Evolutionary conservation across 192 early-diverging fungal species (phyloP), one percentile per base, ranked within the genome.

Genomic region (Gaertneriomyces semiglobifer): DNA sequence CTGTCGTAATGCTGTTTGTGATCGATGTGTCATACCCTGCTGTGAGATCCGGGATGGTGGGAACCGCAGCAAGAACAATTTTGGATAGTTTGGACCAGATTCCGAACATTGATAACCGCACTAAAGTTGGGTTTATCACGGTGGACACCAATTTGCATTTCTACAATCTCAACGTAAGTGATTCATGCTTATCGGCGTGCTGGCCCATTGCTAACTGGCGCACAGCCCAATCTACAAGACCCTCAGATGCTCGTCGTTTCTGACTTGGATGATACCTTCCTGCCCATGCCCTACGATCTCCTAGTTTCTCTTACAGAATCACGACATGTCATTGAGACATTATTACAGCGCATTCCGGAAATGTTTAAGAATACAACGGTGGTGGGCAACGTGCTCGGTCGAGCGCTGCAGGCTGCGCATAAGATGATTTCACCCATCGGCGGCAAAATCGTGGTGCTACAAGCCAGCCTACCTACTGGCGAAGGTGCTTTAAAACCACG

Each of bases 241-340:
- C 94, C 96, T 18, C 93, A 96, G 73, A 93, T 97, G 91, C 76
- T 98, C 19, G 90, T 95, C 18, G 91, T 98, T 3, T 81, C 90
- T 4, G 96, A 98, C 71, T 65, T 94, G 10, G 94, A 97, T 18
- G 94, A 96, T 20, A 79, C 89, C 2, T 96, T 89, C 60, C 65
- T 98, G 62, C 96, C 96, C 7, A 81, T 88, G 57, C 96, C 96
- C 3, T 80, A 88, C 53, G 93, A 96, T 71, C 79, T 98, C 44
- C 84, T 98, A 10, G 92, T 94, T 8, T 90, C 92, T 50, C 76
- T 98, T 71, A 85, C 76, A 51, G 96, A 98, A 69, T 89, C 88
- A n/a, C 86, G 89, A 33, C 40, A 77, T 12, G 77, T 84, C 12
- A 78, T 97, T 48, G 90, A 91, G 63, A 51, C 79, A 10, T 73